A percentile compares a stretch with the other conserved stretches of the same genome.
Conservation (phyloP, 208 protist genomes). For the Blechomonas ayalai region DNA sequence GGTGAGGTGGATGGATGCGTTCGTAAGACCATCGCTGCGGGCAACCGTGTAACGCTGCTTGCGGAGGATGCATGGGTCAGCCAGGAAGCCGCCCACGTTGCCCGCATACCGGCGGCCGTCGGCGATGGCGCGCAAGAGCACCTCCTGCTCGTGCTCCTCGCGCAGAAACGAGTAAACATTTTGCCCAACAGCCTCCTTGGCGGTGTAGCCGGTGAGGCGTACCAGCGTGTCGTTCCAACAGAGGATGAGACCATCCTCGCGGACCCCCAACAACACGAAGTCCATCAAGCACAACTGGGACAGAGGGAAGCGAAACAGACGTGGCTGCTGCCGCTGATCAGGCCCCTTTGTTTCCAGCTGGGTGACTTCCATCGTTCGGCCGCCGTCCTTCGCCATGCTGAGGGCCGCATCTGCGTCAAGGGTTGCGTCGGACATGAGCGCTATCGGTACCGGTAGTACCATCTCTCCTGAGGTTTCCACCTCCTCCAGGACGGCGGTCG, state of each 20-base stretch:
- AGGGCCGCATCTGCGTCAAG: neutral
- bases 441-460: constrained; percentile 17
- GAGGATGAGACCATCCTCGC: constrained; percentile 75
- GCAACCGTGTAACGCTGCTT: constrained; percentile 38
- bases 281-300: constrained; percentile 8
- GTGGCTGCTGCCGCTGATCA: constrained; percentile 5
- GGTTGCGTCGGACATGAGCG: constrained; percentile 16
- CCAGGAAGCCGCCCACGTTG: constrained; percentile 39
- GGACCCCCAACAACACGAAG: constrained; percentile 50
- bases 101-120: constrained; percentile 57
- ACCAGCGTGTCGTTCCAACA: constrained; percentile 65
- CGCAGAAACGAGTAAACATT: constrained; percentile 79
- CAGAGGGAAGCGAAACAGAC: constrained; percentile 45
- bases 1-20: constrained; percentile 37
- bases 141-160: constrained; percentile 58
- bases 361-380: neutral
- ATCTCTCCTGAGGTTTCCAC: constrained; percentile 39
- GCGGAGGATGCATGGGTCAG: neutral
- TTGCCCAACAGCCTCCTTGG: constrained; percentile 61
- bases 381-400: neutral
- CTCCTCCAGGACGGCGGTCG: constrained; percentile 9
- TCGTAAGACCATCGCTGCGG: constrained; percentile 72
- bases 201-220: constrained; percentile 55
- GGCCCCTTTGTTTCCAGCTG: too few species aligned
- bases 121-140: constrained; percentile 51